Evolutionary conservation across 2,329 filamentous ascomycete species (phyloP).

Genomic region (Xylariaceae sp.): DNA sequence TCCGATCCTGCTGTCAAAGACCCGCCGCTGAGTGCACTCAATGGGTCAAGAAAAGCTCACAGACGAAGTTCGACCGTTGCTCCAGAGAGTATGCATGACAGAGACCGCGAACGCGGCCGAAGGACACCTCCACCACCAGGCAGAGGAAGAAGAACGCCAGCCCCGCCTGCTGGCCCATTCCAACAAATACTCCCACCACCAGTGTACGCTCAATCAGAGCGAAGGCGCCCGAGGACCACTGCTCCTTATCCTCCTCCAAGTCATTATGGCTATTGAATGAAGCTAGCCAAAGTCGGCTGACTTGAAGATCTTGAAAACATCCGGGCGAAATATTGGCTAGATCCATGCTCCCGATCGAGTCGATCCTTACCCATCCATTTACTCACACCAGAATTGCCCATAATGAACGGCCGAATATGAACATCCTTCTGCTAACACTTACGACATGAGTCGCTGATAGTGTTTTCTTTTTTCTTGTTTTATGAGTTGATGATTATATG

Average conservation of each 20-base stretch:
- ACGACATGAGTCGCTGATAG: constrained; percentile 8
- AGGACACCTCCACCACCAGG: constrained; percentile 37
- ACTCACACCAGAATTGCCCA: no score
- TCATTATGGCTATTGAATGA: constrained; percentile 18
- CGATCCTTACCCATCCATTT: no score
- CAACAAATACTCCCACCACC: no score
- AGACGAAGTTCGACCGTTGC: constrained; percentile 40
- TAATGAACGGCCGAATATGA: constrained; percentile 7
- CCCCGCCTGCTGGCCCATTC: constrained; percentile 20
- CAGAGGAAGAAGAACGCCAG: constrained; percentile 39
- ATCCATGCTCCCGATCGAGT: no score
- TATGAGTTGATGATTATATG: constrained; percentile 18
- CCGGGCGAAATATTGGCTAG: no score
- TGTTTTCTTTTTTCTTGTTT: no score
- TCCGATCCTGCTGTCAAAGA: constrained; percentile 56
- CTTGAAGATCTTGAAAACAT: no score
- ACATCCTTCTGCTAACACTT: constrained; percentile 7
- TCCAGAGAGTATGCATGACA: constrained; percentile 35
- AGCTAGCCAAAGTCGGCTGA: constrained; percentile 4
- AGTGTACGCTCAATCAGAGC: no score
- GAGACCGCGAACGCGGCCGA: constrained; percentile 26
- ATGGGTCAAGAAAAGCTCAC: constrained; percentile 43
- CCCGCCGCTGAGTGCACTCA: constrained; percentile 54
- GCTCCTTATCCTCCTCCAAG: constrained; percentile 23
- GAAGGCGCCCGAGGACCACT: no score